Percentiles rank a stretch among this genome's conserved stretches.
phyloP scores from a whole-genome alignment of 2,329 filamentous ascomycete species.

The Rhynchosporium agropyri region DNA sequence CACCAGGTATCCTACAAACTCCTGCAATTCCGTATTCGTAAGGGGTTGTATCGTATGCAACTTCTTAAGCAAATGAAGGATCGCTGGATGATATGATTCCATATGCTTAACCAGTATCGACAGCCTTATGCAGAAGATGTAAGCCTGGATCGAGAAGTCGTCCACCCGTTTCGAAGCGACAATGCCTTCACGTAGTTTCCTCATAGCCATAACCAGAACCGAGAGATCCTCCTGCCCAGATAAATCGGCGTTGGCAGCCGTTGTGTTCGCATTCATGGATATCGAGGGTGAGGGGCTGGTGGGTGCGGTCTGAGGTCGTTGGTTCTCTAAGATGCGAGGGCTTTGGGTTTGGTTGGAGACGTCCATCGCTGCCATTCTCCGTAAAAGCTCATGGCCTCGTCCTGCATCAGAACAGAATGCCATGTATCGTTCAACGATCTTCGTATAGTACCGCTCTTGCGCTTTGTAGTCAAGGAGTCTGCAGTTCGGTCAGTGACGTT shows the following conservation, averaged over 20 bases:
- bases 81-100: constrained; percentile 87
- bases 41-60: constrained; percentile 73
- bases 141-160: constrained; percentile 82
- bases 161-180: constrained; percentile 76
- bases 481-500: neutral
- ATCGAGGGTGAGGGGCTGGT: constrained; percentile 11
- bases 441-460: constrained; percentile 84
- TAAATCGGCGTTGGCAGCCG: constrained; percentile 27
- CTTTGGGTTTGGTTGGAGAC: constrained; percentile 31
- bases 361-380: constrained; percentile 66
- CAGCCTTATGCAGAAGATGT: constrained; percentile 87
- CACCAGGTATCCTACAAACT: constrained; percentile 79
- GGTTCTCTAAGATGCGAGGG: constrained; percentile 20
- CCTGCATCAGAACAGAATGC: constrained; percentile 78
- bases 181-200: constrained; percentile 90
- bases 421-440: constrained; percentile 87
- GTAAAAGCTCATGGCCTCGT: constrained; percentile 71
- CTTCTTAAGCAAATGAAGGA: constrained; percentile 73
- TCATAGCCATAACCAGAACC: constrained; percentile 77
- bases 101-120: constrained; percentile 79
- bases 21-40: constrained; percentile 70
- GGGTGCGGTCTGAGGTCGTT: constrained; percentile 28
- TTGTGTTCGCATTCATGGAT: constrained; percentile 19
- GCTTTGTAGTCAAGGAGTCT: constrained; percentile 74
- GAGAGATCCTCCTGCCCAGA: constrained; percentile 60